phyloP scores from a whole-genome alignment of 2,329 filamentous ascomycete species.

The Fusarium robinianum region DNA sequence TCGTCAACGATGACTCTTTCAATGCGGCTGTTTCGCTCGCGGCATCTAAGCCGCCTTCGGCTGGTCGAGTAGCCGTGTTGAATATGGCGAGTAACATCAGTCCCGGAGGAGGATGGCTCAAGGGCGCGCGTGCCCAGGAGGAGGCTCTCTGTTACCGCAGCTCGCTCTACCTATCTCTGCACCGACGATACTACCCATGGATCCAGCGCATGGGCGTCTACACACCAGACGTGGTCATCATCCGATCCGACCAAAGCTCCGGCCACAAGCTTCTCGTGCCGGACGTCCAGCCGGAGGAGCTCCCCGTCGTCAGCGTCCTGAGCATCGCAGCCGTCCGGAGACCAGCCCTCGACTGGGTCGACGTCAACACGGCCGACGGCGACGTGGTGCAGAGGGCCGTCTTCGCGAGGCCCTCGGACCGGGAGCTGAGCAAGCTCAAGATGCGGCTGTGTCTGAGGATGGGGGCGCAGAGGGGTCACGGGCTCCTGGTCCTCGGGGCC shows the following conservation, averaged over 20 bases:
- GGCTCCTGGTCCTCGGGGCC: constrained; percentile 67
- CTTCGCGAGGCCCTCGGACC: constrained; percentile 50
- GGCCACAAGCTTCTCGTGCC: constrained; percentile 53
- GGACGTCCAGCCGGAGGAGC: constrained; percentile 36
- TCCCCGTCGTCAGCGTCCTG: constrained; percentile 62
- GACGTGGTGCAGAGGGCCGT: constrained; percentile 38
- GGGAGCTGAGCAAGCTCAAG: constrained; percentile 63
- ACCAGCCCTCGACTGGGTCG: constrained; percentile 42
- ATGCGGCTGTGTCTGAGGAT: constrained; percentile 65
- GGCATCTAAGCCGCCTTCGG: constrained; percentile 29
- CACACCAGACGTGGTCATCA: constrained; percentile 62
- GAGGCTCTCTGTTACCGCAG: constrained; percentile 70
- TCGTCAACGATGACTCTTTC: constrained; percentile 62
- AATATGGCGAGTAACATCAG: constrained; percentile 65
- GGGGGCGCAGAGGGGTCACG: constrained; percentile 60
- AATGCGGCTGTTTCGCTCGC: constrained; percentile 56
- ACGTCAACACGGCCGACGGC: constrained; percentile 20
- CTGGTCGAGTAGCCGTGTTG: constrained; percentile 58
- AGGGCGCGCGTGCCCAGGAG: constrained; percentile 68
- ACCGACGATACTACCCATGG: constrained; percentile 57
- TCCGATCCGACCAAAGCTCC: constrained; percentile 54
- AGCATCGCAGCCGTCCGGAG: constrained; percentile 60
- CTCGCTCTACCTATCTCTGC: constrained; percentile 55
- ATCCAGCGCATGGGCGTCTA: constrained; percentile 58
- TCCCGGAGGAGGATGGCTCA: constrained; percentile 67